Conservation (phyloP, 1,284 basidiomycete species). For the Leccinum fuscescens region DNA sequence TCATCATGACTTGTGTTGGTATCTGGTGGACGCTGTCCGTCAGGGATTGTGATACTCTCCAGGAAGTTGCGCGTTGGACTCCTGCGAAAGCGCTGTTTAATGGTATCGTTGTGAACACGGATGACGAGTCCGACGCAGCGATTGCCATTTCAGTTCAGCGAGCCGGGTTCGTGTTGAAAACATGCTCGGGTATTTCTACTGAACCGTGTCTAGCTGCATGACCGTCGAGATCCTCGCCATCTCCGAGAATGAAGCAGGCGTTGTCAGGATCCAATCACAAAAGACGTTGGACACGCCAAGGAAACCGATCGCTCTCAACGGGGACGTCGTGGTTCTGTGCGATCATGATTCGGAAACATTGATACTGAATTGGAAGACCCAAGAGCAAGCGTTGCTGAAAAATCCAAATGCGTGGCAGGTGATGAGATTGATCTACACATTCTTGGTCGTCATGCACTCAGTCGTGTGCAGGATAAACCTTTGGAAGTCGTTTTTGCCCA, state of each 20-base stretch:
- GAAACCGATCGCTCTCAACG: constrained; percentile 46
- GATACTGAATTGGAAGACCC: constrained; percentile 52
- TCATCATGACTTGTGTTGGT: constrained; percentile 54
- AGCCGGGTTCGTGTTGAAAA: constrained; percentile 37
- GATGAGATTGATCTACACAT: constrained; percentile 7
- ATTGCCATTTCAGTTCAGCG: constrained; percentile 48
- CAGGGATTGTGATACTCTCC: constrained; percentile 43
- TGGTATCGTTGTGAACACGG: constrained; percentile 48
- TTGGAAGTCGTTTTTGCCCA: constrained; percentile 50
- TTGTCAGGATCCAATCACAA: constrained; percentile 10
- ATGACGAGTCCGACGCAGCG: constrained; percentile 41
- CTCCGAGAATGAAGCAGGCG: constrained; percentile 11
- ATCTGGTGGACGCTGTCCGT: constrained; percentile 56
- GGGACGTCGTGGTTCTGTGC: constrained; percentile 50
- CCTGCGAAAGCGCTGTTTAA: constrained; percentile 51
- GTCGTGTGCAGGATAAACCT: constrained; percentile 39
- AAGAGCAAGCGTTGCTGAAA: constrained; percentile 45
- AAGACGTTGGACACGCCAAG: constrained; percentile 35
- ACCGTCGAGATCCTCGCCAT: constrained; percentile 26
- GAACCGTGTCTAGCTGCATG: constrained; percentile 10
- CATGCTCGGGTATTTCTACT: constrained; percentile 1
- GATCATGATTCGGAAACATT: constrained; percentile 49
- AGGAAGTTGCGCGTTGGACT: constrained; percentile 45
- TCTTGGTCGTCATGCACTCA: constrained; percentile 17
- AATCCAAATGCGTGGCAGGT: constrained; percentile 33